Conservation (phyloP, 1,139 yeast species). For the Diutina neorugosa region DNA sequence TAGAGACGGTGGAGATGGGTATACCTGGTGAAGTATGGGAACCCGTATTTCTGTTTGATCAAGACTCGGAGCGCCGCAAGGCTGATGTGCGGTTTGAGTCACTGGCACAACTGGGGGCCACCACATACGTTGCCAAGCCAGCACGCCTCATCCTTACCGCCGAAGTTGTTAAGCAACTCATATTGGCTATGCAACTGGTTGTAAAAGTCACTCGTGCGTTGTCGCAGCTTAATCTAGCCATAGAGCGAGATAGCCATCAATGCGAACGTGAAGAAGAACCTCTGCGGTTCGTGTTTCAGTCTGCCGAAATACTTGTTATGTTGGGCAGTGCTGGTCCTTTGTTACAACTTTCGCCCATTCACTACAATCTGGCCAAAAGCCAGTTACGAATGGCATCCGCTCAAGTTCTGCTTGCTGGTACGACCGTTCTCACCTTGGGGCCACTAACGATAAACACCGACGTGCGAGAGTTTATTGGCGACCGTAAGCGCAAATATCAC, state of each 20-base stretch:
- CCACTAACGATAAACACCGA: background rate
- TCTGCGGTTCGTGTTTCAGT: background rate
- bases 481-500: background rate
- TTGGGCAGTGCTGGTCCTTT: background rate
- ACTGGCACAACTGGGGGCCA: constrained; percentile 14
- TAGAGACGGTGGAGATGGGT: constrained; percentile 16
- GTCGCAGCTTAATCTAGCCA: background rate
- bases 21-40: constrained; percentile 11
- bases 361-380: background rate
- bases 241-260: constrained; percentile 1
- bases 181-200: background rate
- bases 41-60: constrained; percentile 7
- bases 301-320: background rate
- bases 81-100: constrained; percentile 43
- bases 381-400: background rate
- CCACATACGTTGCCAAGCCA: constrained; percentile 34
- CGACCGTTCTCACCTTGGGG: background rate
- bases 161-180: background rate
- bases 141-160: constrained; percentile 10
- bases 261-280: constrained; percentile 1
- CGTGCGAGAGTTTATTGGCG: background rate
- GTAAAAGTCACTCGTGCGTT: background rate
- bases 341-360: background rate
- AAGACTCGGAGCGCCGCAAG: constrained; percentile 10
- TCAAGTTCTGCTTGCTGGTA: background rate